phyloP scores from a whole-genome alignment of 176 grass and related monocot species.

The Sorghum bicolor region DNA sequence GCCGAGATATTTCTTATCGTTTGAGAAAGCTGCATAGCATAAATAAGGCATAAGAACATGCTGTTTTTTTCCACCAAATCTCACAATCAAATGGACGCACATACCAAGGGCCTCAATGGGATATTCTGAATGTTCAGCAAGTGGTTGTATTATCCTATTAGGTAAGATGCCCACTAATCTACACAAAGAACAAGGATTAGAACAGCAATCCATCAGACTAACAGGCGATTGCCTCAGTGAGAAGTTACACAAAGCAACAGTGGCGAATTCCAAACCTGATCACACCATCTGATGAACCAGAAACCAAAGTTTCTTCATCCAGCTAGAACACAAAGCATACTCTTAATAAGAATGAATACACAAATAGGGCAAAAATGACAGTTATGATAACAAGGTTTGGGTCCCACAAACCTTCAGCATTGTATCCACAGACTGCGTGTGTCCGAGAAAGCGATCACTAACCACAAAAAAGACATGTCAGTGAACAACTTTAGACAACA shows the following conservation, averaged over 20 bases:
- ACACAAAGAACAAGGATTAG: constrained; percentile 7
- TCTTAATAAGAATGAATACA: not conserved
- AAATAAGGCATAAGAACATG: not conserved
- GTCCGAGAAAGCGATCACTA: constrained; percentile 95
- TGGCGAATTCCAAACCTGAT: constrained; percentile 58
- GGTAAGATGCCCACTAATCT: constrained; percentile 91
- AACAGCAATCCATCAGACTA: not conserved
- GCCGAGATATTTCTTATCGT: constrained; percentile 72
- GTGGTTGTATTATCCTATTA: constrained; percentile 86
- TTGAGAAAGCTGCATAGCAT: constrained; percentile 60
- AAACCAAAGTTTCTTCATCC: constrained; percentile 92
- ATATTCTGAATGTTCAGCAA: constrained; percentile 96
- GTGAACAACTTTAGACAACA: not conserved
- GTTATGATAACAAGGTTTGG: not conserved
- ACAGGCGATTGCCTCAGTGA: not conserved
- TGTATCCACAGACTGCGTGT: constrained; percentile 80
- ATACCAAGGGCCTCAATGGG: constrained; percentile 85
- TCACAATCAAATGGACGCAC: constrained; percentile 3
- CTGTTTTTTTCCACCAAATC: not conserved
- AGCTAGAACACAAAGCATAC: constrained; percentile 50
- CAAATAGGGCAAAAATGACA: not conserved
- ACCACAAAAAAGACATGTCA: constrained; percentile 29
- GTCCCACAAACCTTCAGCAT: constrained; percentile 69
- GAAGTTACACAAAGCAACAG: not conserved
- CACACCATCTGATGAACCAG: constrained; percentile 81